These are phyloP conservation scores for Heimioporus sp. DNA, from an alignment of 768 basidiomycete genomes.

Conservation along the genomic window DNA sequence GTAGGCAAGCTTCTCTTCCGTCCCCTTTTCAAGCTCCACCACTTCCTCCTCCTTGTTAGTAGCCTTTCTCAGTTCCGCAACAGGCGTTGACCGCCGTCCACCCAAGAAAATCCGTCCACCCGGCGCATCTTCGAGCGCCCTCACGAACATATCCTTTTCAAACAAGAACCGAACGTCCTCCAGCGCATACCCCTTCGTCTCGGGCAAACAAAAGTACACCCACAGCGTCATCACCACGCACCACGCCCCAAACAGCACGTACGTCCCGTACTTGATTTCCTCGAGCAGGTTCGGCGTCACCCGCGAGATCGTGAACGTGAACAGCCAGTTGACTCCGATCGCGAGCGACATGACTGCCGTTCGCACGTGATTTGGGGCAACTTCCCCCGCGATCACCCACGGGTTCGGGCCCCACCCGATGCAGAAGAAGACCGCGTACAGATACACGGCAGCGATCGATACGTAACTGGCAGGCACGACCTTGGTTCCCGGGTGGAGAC, in stretches of 20 bases:
- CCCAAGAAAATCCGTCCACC: constrained; percentile 31
- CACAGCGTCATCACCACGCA: constrained; percentile 34
- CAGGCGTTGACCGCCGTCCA: constrained; percentile 22
- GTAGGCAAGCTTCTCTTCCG: no score
- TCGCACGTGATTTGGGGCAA: constrained; percentile 39
- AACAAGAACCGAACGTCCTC: constrained; percentile 41
- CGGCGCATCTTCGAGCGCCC: constrained; percentile 35
- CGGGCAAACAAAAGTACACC: constrained; percentile 39
- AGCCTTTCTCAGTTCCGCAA: constrained; percentile 25
- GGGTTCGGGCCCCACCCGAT: constrained; percentile 32
- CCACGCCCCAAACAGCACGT: constrained; percentile 30
- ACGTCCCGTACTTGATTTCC: constrained; percentile 31
- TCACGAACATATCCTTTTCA: constrained; percentile 31
- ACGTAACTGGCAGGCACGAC: constrained; percentile 36
- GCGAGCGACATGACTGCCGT: constrained; percentile 34
- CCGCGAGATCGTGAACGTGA: constrained; percentile 36
- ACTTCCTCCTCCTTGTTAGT: background rate
- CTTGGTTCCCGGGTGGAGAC: constrained; percentile 26
- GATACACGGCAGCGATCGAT: constrained; percentile 38
- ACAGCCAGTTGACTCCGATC: constrained; percentile 34
- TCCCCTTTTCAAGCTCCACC: no score
- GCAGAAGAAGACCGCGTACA: constrained; percentile 37
- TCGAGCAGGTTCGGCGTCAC: constrained; percentile 38
- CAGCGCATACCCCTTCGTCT: constrained; percentile 38
- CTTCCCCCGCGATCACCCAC: constrained; percentile 34